phyloP scores from a whole-genome alignment of 768 basidiomycete species.

The Tricholoma saponaceum region DNA sequence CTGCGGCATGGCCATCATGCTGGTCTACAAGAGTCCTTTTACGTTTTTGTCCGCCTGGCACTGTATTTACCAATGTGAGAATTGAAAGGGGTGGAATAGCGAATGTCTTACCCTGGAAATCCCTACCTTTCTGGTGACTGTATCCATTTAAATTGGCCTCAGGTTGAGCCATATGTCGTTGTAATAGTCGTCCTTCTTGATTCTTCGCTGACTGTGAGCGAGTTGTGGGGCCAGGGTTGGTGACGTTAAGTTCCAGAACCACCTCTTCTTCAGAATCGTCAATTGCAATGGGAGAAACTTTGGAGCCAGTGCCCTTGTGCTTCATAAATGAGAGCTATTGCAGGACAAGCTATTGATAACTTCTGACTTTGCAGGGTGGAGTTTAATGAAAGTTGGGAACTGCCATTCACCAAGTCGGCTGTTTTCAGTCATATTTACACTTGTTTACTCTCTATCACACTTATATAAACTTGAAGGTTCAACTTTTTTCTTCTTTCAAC shows the following conservation, averaged over 20 bases:
- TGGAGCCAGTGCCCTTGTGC: constrained; percentile 27
- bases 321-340: constrained; percentile 6
- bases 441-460: neutral
- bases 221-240: neutral
- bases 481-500: neutral
- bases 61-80: neutral
- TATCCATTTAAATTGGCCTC: neutral
- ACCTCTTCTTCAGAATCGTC: constrained; percentile 41
- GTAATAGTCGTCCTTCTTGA: neutral
- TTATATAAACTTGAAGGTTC: neutral
- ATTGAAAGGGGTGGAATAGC: neutral
- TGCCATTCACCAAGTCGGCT: neutral
- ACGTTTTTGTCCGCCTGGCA: constrained; percentile 10
- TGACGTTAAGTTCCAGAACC: constrained; percentile 21
- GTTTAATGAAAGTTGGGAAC: neutral
- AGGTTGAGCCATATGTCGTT: neutral
- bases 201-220: neutral
- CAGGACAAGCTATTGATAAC: neutral
- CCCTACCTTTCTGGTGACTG: neutral
- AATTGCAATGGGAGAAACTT: constrained; percentile 32
- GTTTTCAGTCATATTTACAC: neutral
- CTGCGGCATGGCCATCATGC: constrained; percentile 2
- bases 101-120: constrained; percentile 3
- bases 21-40: constrained; percentile 6
- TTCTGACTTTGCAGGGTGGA: neutral